These are phyloP conservation scores for Cicer bijugum DNA, from an alignment of 306 rosid species.

Conservation along the genomic window DNA sequence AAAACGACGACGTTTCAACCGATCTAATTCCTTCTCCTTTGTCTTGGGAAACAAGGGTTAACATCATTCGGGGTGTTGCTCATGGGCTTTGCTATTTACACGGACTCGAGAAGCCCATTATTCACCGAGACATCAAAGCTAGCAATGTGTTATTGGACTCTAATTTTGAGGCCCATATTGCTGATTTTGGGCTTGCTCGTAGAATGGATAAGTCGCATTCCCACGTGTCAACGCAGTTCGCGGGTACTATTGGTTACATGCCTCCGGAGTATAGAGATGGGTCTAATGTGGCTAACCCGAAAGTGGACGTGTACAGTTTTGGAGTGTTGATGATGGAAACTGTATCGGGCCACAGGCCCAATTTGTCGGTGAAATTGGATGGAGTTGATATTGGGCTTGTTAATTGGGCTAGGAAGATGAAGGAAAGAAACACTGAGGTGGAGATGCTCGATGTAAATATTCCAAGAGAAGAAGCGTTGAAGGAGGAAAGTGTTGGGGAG, in stretches of 20 bases:
- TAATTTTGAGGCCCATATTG: slow-evolving; percentile 72
- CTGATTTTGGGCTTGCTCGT: slow-evolving; percentile 93
- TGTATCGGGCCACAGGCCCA: slow-evolving; percentile 64
- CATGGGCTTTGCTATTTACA: slow-evolving; percentile 70
- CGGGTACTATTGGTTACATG: slow-evolving; percentile 96
- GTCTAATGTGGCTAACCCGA: slow-evolving; percentile 55
- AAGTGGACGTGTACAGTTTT: slow-evolving; percentile 85
- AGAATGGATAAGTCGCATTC: slow-evolving; percentile 55
- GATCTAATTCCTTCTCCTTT: slow-evolving; percentile 49
- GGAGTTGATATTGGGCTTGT: slow-evolving; percentile 56
- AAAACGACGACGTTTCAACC: slow-evolving; percentile 31
- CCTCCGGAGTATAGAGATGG: slow-evolving; percentile 88
- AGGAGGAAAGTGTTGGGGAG: slow-evolving; percentile 57
- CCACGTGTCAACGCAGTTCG: slow-evolving; percentile 81
- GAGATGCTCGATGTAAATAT: slow-evolving; percentile 69
- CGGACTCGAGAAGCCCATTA: slow-evolving; percentile 68
- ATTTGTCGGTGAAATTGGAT: slow-evolving; percentile 51
- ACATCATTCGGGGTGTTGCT: slow-evolving; percentile 69
- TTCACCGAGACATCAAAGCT: slow-evolving; percentile 84
- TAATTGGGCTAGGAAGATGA: slow-evolving; percentile 72
- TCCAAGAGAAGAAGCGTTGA: slow-evolving; percentile 54
- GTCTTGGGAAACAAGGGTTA: slow-evolving; percentile 62
- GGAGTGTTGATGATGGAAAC: slow-evolving; percentile 81
- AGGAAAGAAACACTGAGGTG: slow-evolving; percentile 53
- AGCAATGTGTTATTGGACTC: slow-evolving; percentile 75